Conservation (phyloP, 106 monocot genomes). For the Apostasia shenzhenica region DNA sequence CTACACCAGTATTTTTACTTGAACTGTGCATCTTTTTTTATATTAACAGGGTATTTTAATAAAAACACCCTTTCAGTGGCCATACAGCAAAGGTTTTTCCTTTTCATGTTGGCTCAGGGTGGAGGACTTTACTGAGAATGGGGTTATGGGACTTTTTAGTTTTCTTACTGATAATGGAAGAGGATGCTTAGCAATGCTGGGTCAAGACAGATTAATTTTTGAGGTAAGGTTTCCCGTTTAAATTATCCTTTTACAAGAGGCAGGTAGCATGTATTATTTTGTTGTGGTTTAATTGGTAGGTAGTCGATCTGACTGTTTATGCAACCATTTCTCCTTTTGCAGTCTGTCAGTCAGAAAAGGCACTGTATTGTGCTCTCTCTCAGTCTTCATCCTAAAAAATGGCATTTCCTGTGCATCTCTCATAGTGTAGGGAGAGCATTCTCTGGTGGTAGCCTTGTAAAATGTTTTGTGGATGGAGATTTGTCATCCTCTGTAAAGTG, state of each 20-base stretch:
- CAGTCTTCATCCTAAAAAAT: conserved; percentile 55
- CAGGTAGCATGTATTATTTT: not conserved
- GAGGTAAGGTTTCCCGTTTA: conserved; percentile 44
- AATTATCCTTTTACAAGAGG: too few relatives aligned
- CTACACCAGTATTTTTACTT: not conserved
- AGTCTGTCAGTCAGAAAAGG: conserved; percentile 84
- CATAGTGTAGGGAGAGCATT: conserved; percentile 89
- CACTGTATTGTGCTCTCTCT: conserved; percentile 57
- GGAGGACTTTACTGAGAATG: conserved; percentile 64
- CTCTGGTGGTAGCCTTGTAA: conserved; percentile 79
- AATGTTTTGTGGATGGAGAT: conserved; percentile 84
- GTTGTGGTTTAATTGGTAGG: not conserved
- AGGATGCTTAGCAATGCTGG: conserved; percentile 76
- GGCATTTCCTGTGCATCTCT: conserved; percentile 88
- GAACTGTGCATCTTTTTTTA: conserved; percentile 1
- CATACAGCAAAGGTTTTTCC: conserved; percentile 80
- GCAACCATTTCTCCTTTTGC: conserved; percentile 10
- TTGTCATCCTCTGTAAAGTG: conserved; percentile 84
- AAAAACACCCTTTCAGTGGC: conserved; percentile 87
- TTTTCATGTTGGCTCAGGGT: conserved; percentile 96
- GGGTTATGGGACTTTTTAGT: conserved; percentile 81
- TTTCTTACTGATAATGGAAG: conserved; percentile 85
- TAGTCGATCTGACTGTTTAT: not conserved
- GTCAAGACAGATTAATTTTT: conserved; percentile 64
- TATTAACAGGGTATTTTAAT: conserved; percentile 74